Evolutionary conservation across 1,284 basidiomycete genomes (phyloP).

Genomic region (Cutaneotrichosporon arboriforme): DNA sequence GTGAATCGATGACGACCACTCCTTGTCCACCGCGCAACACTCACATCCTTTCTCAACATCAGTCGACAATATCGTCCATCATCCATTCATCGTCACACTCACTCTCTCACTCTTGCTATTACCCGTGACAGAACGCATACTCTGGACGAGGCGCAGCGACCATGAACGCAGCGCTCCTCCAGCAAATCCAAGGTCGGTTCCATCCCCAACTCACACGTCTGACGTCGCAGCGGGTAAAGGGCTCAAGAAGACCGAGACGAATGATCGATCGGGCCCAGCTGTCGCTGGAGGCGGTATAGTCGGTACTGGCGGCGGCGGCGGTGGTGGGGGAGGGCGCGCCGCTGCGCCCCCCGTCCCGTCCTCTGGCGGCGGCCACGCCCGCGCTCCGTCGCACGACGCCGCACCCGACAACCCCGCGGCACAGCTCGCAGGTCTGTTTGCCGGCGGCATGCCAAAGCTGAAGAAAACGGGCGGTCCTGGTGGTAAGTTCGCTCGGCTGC

Average conservation of each 20-base stretch:
- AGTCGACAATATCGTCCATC: no score
- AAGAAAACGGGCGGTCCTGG: constrained; percentile 67
- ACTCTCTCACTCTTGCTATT: neutral
- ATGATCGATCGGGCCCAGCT: constrained; percentile 68
- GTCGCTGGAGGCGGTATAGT: constrained; percentile 48
- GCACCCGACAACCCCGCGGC: constrained; percentile 50
- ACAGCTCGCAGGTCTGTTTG: constrained; percentile 77
- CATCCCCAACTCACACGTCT: neutral
- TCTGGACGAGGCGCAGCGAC: neutral
- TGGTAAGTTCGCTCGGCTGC: constrained; percentile 12
- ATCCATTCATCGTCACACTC: neutral
- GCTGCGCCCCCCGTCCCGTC: neutral
- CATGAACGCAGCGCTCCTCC: constrained; percentile 42
- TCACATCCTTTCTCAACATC: neutral
- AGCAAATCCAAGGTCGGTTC: constrained; percentile 40
- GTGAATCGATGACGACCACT: constrained; percentile 4
- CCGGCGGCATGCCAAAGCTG: constrained; percentile 83
- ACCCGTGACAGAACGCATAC: neutral
- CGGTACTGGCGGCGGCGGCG: constrained; percentile 14
- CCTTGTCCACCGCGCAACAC: neutral
- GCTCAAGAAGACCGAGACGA: constrained; percentile 72
- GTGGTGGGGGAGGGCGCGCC: neutral
- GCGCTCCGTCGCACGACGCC: constrained; percentile 7
- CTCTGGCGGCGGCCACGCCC: constrained; percentile 40
- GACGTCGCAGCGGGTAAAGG: constrained; percentile 57